Conservation (phyloP, 2,329 filamentous ascomycete species). For the Fusarium brachygibbosum region DNA sequence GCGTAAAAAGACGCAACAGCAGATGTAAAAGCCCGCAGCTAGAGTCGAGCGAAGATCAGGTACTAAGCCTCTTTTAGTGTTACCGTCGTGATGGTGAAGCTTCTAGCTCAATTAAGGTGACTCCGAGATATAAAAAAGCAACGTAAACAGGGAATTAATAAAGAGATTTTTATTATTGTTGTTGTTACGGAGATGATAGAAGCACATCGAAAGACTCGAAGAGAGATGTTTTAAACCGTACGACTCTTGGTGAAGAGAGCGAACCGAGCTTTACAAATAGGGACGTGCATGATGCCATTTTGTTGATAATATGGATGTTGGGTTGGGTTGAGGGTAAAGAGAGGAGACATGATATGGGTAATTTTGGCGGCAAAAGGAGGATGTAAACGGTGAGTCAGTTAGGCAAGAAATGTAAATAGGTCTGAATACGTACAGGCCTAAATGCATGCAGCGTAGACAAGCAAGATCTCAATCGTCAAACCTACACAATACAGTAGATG, state of each 20-base stretch:
- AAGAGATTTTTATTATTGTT: not conserved
- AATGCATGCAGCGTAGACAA: constrained; percentile 9
- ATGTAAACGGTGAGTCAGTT: not conserved
- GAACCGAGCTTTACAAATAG: constrained; percentile 31
- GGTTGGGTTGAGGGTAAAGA: constrained; percentile 8
- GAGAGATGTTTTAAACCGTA: constrained; percentile 26
- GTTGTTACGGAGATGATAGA: constrained; percentile 18
- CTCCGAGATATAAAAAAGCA: constrained; percentile 41
- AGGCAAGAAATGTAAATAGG: constrained; percentile 17
- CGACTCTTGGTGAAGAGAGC: constrained; percentile 30
- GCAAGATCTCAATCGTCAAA: constrained; percentile 33
- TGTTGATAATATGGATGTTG: constrained; percentile 6
- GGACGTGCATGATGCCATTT: constrained; percentile 33
- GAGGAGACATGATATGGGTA: constrained; percentile 6
- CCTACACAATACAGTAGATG: constrained; percentile 1
- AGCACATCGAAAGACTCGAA: constrained; percentile 29
- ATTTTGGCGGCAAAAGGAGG: constrained; percentile 25
- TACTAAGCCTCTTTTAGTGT: constrained; percentile 37
- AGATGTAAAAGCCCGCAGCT: constrained; percentile 42
- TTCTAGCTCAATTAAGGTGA: constrained; percentile 40
- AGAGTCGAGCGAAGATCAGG: constrained; percentile 40
- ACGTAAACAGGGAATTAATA: constrained; percentile 37
- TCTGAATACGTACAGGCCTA: not conserved
- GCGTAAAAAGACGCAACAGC: constrained; percentile 52
- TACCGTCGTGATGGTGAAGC: constrained; percentile 35